Base-by-base conservation (phyloP, 805 yeast genomes). In the Wickerhamiella australiensis region DNA sequence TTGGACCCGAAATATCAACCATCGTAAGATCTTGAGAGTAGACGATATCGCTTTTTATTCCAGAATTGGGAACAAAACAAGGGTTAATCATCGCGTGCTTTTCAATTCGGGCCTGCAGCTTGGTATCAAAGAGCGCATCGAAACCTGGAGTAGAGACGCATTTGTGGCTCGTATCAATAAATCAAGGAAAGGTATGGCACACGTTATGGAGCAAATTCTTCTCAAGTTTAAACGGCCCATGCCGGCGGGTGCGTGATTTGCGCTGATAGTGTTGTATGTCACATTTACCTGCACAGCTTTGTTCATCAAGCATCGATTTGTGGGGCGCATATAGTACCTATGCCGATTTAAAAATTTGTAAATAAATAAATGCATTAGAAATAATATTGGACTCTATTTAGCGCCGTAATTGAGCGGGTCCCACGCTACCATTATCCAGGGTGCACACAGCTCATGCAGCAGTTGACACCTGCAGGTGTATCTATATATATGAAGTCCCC, bases 1-100 rank as follows among this genome's bases (percentile, higher is more conserved):
- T 2, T 87, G 84, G 67, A 80, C 85, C 13, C 74, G 86, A 53
- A 88, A 88, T 62, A 65, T 88, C 44, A 96, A 90, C 61, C 96
- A 90, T 62, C 78, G 83, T 1, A 73, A 75, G 54, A 76, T 88
- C 47, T 75, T 88, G 53, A 72, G 80, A 55, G 82, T 88, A 15
- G 94, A 85, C 61, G 96, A 88, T 61, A 76, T 67, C 57, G 76
- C 86, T 20, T 70, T 68, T 1, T 88, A 82, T 62, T 54, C 65
- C 12, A 52, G 55, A 46, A 57, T 31, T 41, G 50, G 50, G 43
- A 42, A 38, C 3, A 25, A 42, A 35, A 79, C 84, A 0, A 56
- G 59, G 5, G 84, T 82, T 5, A 63, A 69, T 12, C 76, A 79
- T 50, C 67, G 72, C 37, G 95, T 85, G 17, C 76, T 75, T 56